Conservation (phyloP, 1,139 yeast species). For the Pichia norvegensis region DNA sequence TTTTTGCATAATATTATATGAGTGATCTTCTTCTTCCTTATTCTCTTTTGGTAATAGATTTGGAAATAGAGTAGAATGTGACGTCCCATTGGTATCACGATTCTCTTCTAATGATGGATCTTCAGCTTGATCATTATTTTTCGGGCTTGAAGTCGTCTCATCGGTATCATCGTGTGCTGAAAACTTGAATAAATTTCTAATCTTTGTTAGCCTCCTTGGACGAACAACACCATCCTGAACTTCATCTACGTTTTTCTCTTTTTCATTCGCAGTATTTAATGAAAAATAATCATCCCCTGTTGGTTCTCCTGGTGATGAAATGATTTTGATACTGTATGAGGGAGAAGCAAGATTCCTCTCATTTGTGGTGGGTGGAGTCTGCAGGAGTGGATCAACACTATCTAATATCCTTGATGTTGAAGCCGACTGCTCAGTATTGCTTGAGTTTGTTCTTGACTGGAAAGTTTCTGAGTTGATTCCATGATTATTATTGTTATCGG, state of each 20-base stretch:
- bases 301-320: background rate
- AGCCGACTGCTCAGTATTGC: slow-evolving; percentile 3
- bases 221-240: slow-evolving; percentile 15
- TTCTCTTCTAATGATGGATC: background rate
- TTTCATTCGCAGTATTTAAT: slow-evolving; percentile 1
- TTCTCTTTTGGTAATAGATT: background rate
- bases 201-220: slow-evolving; percentile 22
- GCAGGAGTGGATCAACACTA: slow-evolving; percentile 8
- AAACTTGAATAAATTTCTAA: slow-evolving; percentile 26
- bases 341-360: slow-evolving; percentile 10
- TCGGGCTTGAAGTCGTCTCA: background rate
- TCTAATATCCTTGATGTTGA: slow-evolving; percentile 7
- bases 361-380: slow-evolving; percentile 19
- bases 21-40: slow-evolving; percentile 13
- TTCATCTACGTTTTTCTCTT: slow-evolving; percentile 7
- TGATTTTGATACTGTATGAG: slow-evolving; percentile 1
- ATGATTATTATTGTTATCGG: slow-evolving; percentile 9
- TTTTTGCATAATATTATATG: slow-evolving; percentile 24
- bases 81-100: background rate
- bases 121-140: background rate
- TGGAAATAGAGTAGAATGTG: background rate
- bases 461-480: background rate
- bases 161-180: slow-evolving; percentile 14
- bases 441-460: slow-evolving; percentile 2
- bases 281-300: slow-evolving; percentile 3